Base-by-base conservation (phyloP, 768 basidiomycete genomes). In the Russula foetens region DNA sequence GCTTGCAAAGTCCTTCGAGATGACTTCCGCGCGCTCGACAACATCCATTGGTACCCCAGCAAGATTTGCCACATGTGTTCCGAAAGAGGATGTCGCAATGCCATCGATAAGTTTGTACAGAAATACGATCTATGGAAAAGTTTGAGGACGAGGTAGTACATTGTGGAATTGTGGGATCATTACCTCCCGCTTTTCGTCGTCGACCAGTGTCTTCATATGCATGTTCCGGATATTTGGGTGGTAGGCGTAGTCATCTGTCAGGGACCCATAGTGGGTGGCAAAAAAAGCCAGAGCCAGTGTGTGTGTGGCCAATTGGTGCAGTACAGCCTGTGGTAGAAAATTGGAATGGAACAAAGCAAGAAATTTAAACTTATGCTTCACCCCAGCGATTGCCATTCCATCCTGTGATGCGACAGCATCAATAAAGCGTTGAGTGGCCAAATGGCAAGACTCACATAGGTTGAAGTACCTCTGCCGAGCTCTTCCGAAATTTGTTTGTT, bases 351-450 rank as follows among this genome's bases (percentile, higher is more conserved):
- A 28, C 17, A 31, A 5, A 51, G 1, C 38, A 24, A 6, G 35
- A 23, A 14, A 17, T 31, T n/a, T 24, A 23, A 44, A 23, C 51
- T 38, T 39, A 28, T 29, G 26, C 72, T 81, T 41, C 72, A 89
- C 89, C 56, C 88, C 90, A 47, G 97, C 96, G 66, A 98, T 98
- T 7, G 94, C 93, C 92, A 98, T 93, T n/a, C 96, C 97, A 72
- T 99, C 97, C 84, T 92, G 73, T 6, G 17, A 49, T 53, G 12
- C 56, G 56, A 63, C 7, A 31, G 63, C 48, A 66, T 50, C 49
- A 12, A 39, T 49, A 62, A 56, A 26, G 56, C 23, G 51, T 47
- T 51, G 31, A 35, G 35, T 19, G 15, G 47, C 17, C 15, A 19
- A 41, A 29, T 44, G 50, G 55, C 21, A 53, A 21, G 14, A 74